Conservation (phyloP, 371 early-diverging fungal genomes). For the Mucor irregularis region DNA sequence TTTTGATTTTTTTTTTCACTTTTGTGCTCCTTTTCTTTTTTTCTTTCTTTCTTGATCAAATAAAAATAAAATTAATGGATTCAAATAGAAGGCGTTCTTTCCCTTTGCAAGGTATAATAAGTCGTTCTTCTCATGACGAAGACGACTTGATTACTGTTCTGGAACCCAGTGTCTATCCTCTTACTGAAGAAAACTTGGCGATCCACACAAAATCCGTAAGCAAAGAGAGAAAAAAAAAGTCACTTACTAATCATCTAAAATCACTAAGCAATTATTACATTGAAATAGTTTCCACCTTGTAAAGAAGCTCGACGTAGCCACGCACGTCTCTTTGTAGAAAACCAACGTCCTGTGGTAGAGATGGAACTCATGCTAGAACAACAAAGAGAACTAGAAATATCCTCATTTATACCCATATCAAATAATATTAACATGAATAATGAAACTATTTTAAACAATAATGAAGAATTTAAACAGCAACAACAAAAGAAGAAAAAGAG, state of each 20-base stretch:
- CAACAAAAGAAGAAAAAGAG: background rate
- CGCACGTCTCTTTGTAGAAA: slow-evolving; percentile 8
- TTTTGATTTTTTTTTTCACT: no score
- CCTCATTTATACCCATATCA: background rate
- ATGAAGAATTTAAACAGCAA: background rate
- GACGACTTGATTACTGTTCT: background rate
- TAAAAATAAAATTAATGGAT: background rate
- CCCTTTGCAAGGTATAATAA: background rate
- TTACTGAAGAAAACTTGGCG: slow-evolving; percentile 21
- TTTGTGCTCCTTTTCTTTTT: no score
- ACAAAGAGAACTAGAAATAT: slow-evolving; percentile 6
- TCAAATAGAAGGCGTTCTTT: background rate
- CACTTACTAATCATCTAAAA: no score
- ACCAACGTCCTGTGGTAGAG: slow-evolving; percentile 2
- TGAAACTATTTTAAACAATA: no score
- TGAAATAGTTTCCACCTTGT: slow-evolving; percentile 9
- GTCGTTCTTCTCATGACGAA: background rate
- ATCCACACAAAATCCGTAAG: slow-evolving; percentile 12
- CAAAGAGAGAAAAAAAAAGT: no score
- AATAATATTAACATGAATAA: background rate
- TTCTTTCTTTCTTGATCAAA: no score
- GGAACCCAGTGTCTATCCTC: background rate
- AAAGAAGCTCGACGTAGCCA: slow-evolving; percentile 10
- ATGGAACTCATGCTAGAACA: background rate
- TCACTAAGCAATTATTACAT: background rate